Percentiles rank a stretch among this genome's conserved stretches.
Evolutionary conservation across 1,139 yeast genomes (phyloP).

Genomic region (Yamadazyma aaseri): DNA sequence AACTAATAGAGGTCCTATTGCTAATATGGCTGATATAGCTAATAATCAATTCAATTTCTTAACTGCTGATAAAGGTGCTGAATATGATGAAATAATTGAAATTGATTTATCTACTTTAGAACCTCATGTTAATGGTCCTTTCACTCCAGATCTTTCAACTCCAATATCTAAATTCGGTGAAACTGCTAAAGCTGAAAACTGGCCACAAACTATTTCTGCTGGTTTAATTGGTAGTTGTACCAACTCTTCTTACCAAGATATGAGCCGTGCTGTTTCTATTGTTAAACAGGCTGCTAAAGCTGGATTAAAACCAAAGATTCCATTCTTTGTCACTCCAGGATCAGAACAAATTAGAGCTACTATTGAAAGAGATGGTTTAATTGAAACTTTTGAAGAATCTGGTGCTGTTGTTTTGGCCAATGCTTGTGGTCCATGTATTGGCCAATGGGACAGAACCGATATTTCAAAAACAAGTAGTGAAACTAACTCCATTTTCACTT

Average conservation of each 20-base stretch:
- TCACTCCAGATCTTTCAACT: constrained; percentile 98
- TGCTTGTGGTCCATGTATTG: constrained; percentile 99
- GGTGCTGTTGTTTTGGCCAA: constrained; percentile 97
- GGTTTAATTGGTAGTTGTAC: constrained; percentile 99
- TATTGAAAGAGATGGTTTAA: constrained; percentile 95
- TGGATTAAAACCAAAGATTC: constrained; percentile 87
- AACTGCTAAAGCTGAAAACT: constrained; percentile 80
- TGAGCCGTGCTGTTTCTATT: constrained; percentile 96
- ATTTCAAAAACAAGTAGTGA: constrained; percentile 65
- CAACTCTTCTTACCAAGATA: constrained; percentile 98
- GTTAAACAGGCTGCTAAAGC: constrained; percentile 87
- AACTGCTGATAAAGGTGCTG: constrained; percentile 90
- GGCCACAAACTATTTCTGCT: constrained; percentile 94
- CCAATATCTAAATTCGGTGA: constrained; percentile 92
- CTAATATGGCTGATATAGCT: constrained; percentile 72
- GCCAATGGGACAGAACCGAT: constrained; percentile 92
- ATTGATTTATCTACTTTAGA: constrained; percentile 92
- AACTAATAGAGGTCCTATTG: constrained; percentile 81
- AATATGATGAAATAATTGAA: constrained; percentile 94
- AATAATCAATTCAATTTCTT: constrained; percentile 63
- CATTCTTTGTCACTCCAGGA: constrained; percentile 97
- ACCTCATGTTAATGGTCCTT: constrained; percentile 98
- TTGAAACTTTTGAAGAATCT: constrained; percentile 82
- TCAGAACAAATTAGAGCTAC: constrained; percentile 99
- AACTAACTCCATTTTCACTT: constrained; percentile 83